phyloP scores from a whole-genome alignment of 306 rosid genomes.

The Aeschynomene evenia region DNA sequence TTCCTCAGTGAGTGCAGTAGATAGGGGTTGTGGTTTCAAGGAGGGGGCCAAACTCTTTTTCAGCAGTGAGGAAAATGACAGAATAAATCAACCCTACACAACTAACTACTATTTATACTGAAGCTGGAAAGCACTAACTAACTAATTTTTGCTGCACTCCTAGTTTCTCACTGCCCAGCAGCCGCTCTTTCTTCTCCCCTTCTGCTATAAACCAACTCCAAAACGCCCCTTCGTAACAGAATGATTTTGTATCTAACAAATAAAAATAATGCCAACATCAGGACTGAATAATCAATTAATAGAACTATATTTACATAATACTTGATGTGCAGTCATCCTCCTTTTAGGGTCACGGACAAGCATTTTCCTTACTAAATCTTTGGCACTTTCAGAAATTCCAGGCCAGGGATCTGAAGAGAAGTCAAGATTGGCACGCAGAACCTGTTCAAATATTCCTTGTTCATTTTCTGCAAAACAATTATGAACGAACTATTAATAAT shows the following conservation, averaged over 20 bases:
- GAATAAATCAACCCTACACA: too few species aligned
- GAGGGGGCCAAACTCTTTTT: too few species aligned
- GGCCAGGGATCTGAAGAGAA: constrained; percentile 97
- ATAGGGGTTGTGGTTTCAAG: too few species aligned
- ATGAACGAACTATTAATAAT: constrained; percentile 9
- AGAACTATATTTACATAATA: constrained; percentile 68
- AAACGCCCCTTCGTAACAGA: too few species aligned
- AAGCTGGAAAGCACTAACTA: too few species aligned
- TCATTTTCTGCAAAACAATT: constrained; percentile 55
- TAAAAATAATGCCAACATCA: constrained; percentile 1
- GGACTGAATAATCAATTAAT: constrained; percentile 20
- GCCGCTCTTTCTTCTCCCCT: too few species aligned
- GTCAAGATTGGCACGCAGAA: constrained; percentile 86
- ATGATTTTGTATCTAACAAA: neutral
- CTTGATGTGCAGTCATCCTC: constrained; percentile 83
- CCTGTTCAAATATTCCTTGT: constrained; percentile 95
- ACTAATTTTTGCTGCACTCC: too few species aligned
- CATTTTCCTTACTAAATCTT: constrained; percentile 93
- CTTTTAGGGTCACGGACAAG: constrained; percentile 87
- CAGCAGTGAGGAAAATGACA: too few species aligned
- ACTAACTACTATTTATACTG: too few species aligned
- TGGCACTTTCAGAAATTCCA: constrained; percentile 88
- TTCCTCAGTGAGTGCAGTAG: too few species aligned
- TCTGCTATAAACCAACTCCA: too few species aligned
- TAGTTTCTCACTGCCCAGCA: too few species aligned